Evolutionary conservation across 176 grass and related monocot species (phyloP).

Genomic region (sorghum (Sorghum bicolor)): Sorghum_bicolor_NCBIv3 NC_012870.2:62780501-62781000

Average conservation of each 20-base stretch:
- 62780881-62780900: conserved; percentile 51
- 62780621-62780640: conserved; percentile 39
- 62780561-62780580: neutral
- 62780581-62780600: neutral
- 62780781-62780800: conserved; percentile 39
- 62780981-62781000: conserved; percentile 40
- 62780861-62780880: conserved; percentile 48
- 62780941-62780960: conserved; percentile 41
- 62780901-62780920: conserved; percentile 51
- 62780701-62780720: conserved; percentile 52
- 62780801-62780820: conserved; percentile 44
- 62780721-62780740: conserved; percentile 29
- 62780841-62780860: conserved; percentile 42
- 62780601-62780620: neutral
- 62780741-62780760: conserved; percentile 54
- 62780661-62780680: conserved; percentile 66
- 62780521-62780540: neutral
- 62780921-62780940: conserved; percentile 45
- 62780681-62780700: conserved; percentile 39
- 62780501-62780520: neutral
- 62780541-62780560: conserved; percentile 31
- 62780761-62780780: conserved; percentile 49
- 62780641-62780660: conserved; percentile 47
- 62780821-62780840: conserved; percentile 48
- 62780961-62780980: conserved; percentile 53